phyloP scores from a whole-genome alignment of 179 eudicot genomes.

The Spinacia oleracea region DNA sequence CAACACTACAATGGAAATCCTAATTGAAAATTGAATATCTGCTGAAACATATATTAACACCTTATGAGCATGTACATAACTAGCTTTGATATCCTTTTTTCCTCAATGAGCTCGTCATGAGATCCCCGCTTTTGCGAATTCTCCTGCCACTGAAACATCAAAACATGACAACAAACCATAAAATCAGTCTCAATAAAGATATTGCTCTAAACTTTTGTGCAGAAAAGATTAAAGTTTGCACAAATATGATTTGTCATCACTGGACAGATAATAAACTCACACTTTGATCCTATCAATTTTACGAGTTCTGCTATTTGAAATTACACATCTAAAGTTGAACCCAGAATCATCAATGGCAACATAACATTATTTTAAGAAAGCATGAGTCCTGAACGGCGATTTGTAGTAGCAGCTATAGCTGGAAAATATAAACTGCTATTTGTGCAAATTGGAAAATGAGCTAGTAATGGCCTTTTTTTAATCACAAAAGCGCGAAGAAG shows the following conservation, averaged over 20 bases:
- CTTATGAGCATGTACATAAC: conserved; percentile 19
- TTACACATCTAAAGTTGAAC: not conserved
- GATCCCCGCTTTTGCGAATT: conserved; percentile 25
- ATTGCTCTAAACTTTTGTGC: not conserved
- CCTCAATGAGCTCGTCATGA: not conserved
- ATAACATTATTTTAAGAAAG: not conserved
- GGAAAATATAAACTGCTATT: too few species aligned
- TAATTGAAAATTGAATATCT: conserved; percentile 14
- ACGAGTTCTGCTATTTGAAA: not conserved
- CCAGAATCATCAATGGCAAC: not conserved
- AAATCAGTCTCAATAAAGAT: not conserved
- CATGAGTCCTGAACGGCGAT: not conserved
- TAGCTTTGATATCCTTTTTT: not conserved
- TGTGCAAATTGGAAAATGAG: too few species aligned
- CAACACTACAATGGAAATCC: conserved; percentile 9
- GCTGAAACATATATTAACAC: not conserved
- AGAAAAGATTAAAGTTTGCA: not conserved
- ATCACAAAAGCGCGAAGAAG: too few species aligned
- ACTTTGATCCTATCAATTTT: not conserved
- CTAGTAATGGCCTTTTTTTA: too few species aligned
- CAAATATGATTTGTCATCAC: not conserved
- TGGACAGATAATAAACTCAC: not conserved
- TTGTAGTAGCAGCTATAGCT: not conserved
- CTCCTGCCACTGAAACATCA: conserved; percentile 34
- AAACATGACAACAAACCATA: conserved; percentile 6